Percentiles rank a stretch among this genome's conserved stretches.
Evolutionary conservation across 2,329 filamentous ascomycete genomes (phyloP).

Genomic region (Trichoderma harzianum): DNA sequence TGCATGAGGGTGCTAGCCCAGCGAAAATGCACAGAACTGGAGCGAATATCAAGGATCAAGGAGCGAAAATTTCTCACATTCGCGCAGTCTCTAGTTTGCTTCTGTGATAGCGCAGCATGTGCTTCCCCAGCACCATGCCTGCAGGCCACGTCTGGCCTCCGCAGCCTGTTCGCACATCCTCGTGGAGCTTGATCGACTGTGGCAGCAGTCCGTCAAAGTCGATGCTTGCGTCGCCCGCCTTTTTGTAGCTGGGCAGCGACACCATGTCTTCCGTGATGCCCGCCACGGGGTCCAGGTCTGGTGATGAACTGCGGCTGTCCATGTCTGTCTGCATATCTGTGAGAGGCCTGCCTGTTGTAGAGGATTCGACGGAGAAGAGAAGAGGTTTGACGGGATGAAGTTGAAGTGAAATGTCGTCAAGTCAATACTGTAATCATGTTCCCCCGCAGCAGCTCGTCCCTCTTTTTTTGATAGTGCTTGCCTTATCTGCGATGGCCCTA

Average conservation of each 20-base stretch:
- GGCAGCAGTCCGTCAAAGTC: conserved; percentile 72
- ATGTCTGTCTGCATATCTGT: background rate
- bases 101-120: conserved; percentile 73
- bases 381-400: background rate
- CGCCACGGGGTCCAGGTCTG: conserved; percentile 47
- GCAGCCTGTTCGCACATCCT: conserved; percentile 84
- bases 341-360: background rate
- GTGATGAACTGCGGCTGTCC: conserved; percentile 40
- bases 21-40: background rate
- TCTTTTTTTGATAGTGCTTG: conserved; percentile 15
- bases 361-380: background rate
- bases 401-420: background rate
- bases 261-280: conserved; percentile 51
- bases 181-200: conserved; percentile 69
- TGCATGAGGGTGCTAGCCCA: background rate
- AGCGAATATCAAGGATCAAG: background rate
- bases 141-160: conserved; percentile 94
- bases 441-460: conserved; percentile 13
- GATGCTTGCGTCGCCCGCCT: conserved; percentile 48
- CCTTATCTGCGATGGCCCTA: conserved; percentile 2
- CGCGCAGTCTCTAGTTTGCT: conserved; percentile 61
- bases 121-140: conserved; percentile 81
- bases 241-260: conserved; percentile 59
- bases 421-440: background rate
- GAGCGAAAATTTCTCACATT: conserved; percentile 58